Evolutionary conservation across 2,329 filamentous ascomycete species (phyloP).

Genomic region (Sporothrix pallida): DNA sequence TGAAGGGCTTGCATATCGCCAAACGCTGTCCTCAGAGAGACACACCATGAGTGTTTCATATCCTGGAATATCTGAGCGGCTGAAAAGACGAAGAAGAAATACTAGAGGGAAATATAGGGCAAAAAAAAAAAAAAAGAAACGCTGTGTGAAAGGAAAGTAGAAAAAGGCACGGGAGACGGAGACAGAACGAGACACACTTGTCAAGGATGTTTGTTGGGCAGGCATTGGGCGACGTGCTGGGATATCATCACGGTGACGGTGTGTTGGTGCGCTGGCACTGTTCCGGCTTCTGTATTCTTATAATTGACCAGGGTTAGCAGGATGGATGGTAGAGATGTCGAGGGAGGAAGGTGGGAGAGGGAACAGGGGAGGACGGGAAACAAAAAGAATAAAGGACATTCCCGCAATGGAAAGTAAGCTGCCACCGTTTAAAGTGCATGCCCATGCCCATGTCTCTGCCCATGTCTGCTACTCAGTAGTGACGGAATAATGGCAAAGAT

Average conservation of each 20-base stretch:
- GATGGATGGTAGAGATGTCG: background rate
- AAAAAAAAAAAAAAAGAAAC: background rate
- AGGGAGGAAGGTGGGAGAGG: background rate
- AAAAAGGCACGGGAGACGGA: background rate
- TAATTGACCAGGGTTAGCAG: background rate
- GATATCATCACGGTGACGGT: background rate
- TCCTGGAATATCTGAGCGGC: background rate
- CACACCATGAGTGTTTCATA: constrained; percentile 1
- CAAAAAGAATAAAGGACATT: background rate
- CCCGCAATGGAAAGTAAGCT: background rate
- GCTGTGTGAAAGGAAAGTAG: background rate
- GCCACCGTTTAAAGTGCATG: background rate
- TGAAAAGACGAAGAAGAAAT: background rate
- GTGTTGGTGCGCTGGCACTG: constrained; percentile 9
- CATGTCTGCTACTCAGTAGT: background rate
- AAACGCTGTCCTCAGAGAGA: constrained; percentile 8
- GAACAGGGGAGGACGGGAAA: background rate
- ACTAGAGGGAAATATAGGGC: too few species aligned
- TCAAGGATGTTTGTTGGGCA: background rate
- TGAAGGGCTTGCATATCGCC: constrained; percentile 29
- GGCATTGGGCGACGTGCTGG: background rate
- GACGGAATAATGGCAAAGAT: constrained; percentile 3
- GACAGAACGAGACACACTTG: constrained; percentile 13
- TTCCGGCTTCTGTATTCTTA: too few species aligned
- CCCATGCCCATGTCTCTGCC: background rate